Percentiles rank a stretch among this genome's conserved stretches.
Conservation (phyloP, 257 asterid genomes). For the Solanum paucissectum region DNA sequence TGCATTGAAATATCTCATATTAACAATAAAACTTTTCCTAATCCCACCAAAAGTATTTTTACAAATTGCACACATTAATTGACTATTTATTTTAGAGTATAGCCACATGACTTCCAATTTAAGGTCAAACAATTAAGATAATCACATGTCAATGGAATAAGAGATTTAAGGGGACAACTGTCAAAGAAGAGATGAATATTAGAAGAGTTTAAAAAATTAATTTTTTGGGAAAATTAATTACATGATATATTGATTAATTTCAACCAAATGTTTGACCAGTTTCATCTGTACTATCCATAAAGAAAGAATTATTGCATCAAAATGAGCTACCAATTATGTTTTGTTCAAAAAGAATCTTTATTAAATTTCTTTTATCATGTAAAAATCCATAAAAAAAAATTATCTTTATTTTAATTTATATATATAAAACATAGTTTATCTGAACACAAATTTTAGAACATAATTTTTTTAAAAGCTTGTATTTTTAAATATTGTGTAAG, state of each 20-base stretch:
- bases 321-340: slow-evolving; percentile 26
- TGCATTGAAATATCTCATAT: neutral
- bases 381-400: neutral
- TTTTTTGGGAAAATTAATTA: slow-evolving; percentile 19
- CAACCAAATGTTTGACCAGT: slow-evolving; percentile 62
- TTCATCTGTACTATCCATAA: slow-evolving; percentile 36
- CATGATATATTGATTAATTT: slow-evolving; percentile 24
- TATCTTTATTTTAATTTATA: slow-evolving; percentile 22
- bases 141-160: slow-evolving; percentile 12
- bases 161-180: slow-evolving; percentile 40
- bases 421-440: neutral
- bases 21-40: neutral
- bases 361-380: neutral
- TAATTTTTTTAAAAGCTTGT: neutral
- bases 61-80: neutral
- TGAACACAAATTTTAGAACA: neutral
- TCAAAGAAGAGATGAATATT: slow-evolving; percentile 9
- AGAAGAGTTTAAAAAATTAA: neutral
- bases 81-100: neutral
- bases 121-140: slow-evolving; percentile 46
- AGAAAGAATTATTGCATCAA: slow-evolving; percentile 52
- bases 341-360: neutral
- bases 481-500: neutral
- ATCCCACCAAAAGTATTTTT: neutral
- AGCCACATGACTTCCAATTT: neutral